Evolutionary conservation across 495 filamentous ascomycete genomes (phyloP).

Genomic region (Penicillium flavigenum): DNA sequence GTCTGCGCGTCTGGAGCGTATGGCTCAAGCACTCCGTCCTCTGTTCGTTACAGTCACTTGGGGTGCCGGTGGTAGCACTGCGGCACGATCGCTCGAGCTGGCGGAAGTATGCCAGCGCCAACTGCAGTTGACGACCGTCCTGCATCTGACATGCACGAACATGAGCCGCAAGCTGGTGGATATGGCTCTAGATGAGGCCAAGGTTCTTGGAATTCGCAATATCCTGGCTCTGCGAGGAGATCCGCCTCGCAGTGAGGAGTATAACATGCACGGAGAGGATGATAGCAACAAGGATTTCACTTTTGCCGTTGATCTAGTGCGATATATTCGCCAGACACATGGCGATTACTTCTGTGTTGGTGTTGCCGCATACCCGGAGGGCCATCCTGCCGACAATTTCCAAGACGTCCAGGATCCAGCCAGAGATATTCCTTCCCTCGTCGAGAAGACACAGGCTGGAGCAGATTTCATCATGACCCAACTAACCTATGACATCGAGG

Average conservation of each 20-base stretch:
- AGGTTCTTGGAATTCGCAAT: slow-evolving; percentile 89
- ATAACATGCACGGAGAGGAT: slow-evolving; percentile 62
- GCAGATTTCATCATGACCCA: slow-evolving; percentile 99
- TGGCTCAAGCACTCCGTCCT: slow-evolving; percentile 85
- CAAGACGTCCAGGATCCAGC: slow-evolving; percentile 73
- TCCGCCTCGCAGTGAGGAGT: slow-evolving; percentile 85
- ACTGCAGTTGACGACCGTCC: slow-evolving; percentile 86
- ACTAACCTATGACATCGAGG: slow-evolving; percentile 86
- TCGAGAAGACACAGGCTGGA: slow-evolving; percentile 87
- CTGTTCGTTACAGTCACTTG: slow-evolving; percentile 97
- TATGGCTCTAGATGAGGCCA: slow-evolving; percentile 85
- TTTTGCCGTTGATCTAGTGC: slow-evolving; percentile 87
- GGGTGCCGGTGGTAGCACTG: slow-evolving; percentile 93
- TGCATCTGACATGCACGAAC: slow-evolving; percentile 97
- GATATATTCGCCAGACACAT: slow-evolving; percentile 79
- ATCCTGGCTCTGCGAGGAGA: slow-evolving; percentile 95
- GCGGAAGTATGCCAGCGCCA: slow-evolving; percentile 94
- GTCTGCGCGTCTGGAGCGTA: slow-evolving; percentile 88
- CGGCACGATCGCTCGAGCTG: slow-evolving; percentile 84
- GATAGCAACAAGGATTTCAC: slow-evolving; percentile 78
- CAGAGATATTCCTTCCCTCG: slow-evolving; percentile 82
- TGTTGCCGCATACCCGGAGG: slow-evolving; percentile 92
- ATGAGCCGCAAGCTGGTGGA: slow-evolving; percentile 88
- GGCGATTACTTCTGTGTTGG: slow-evolving; percentile 97
- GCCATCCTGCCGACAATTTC: slow-evolving; percentile 88